Percentiles rank a stretch among this genome's conserved stretches.
Conservation (phyloP, 805 yeast genomes). For the Barnettozyma vustinii region DNA sequence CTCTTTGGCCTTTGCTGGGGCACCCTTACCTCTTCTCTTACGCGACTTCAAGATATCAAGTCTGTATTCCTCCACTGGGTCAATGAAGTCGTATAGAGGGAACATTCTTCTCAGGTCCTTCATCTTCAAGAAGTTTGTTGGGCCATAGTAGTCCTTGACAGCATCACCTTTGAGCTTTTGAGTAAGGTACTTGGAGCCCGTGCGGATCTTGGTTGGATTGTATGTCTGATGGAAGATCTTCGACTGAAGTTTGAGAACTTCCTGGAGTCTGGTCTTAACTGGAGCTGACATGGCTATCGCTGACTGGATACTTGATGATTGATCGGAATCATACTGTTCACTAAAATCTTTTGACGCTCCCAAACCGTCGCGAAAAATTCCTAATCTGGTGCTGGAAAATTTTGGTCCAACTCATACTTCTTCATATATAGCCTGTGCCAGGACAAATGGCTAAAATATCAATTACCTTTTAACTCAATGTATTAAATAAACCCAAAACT, state of each 20-base stretch:
- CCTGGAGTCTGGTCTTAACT: conserved; percentile 42
- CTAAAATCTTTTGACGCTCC: neutral
- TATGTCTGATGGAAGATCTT: conserved; percentile 63
- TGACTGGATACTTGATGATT: neutral
- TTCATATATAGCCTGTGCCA: too few relatives aligned
- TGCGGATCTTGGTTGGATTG: conserved; percentile 61
- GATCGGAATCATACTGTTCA: neutral
- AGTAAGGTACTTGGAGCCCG: conserved; percentile 67
- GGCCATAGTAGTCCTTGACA: conserved; percentile 69
- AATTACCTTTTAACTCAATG: neutral
- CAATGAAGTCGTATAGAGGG: conserved; percentile 46
- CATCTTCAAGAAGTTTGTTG: conserved; percentile 61
- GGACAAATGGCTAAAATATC: neutral
- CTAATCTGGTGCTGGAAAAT: neutral
- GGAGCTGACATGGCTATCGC: conserved; percentile 27
- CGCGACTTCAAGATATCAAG: conserved; percentile 36
- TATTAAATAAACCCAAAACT: conserved; percentile 1
- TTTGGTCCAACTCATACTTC: neutral
- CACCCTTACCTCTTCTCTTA: conserved; percentile 86
- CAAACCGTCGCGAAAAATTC: conserved; percentile 3
- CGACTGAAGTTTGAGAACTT: conserved; percentile 56
- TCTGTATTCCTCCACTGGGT: conserved; percentile 68
- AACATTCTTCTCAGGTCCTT: conserved; percentile 50
- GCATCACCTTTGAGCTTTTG: conserved; percentile 69
- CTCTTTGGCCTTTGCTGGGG: conserved; percentile 69